Evolutionary conservation across 306 rosid species (phyloP), one percentile per base, ranked within the genome.

Genomic region (Prosopis cineraria): DNA sequence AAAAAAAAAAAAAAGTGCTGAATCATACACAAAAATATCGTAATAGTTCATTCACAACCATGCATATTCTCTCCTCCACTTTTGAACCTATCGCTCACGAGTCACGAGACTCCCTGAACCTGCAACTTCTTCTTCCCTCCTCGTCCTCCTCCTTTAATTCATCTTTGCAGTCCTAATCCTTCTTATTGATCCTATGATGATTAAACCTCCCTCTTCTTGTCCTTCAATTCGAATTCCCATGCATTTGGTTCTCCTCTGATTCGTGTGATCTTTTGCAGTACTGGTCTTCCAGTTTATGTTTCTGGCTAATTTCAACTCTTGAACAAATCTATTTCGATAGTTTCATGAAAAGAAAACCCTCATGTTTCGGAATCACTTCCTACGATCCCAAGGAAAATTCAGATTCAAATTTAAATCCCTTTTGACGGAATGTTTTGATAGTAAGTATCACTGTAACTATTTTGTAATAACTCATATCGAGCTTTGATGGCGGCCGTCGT

Each of bases 311-410:
- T 84, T 79, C 79, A 82, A 84, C 72, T 73, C 71, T 11, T 83
- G 73, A 65, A 80, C 85, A 85, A 73, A 31, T 77, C 41, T 25
- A 59, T 50, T 78, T 73, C 78, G 31, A 65, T 58, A 72, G 62
- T 72, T 84, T 83, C 80, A 85, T 83, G 91, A 82, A 77, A n/a
- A 81, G 89, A 85, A 79, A 82, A 74, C 53, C 75, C 76, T 76
- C 93, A 84, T 92, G 95, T 88, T 84, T 82, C 77, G 67, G 67
- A 91, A 85, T 82, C 93, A 80, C 87, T 89, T 89, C 77, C 86
- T 87, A 86, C 88, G 4, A 77, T 90, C 90, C 65, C 80, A 69
- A 81, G 90, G 90, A 82, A 69, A 83, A 68, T 73, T 29, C 27
- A 8, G 3, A 11, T 24, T 59, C 7, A 13, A 25, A 12, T 58